These are phyloP conservation scores for Globomyces pollinis-pini DNA, from an alignment of 192 early-diverging fungal species.

Conservation along the genomic window DNA sequence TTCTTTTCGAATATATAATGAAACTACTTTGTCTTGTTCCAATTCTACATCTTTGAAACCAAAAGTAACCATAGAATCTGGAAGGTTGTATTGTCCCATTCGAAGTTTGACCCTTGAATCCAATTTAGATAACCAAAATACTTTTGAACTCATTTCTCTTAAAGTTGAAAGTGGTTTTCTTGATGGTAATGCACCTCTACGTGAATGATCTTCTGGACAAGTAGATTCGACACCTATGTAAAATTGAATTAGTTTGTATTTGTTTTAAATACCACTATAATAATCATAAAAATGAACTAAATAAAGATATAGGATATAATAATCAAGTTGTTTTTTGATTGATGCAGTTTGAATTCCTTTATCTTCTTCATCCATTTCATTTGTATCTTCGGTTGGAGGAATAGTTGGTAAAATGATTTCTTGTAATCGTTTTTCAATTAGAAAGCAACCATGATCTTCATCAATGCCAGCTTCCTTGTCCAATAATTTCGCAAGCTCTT, in stretches of 20 bases:
- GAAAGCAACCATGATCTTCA: conserved; percentile 10
- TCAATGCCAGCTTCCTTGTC: conserved; percentile 47
- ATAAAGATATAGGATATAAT: conserved; percentile 78
- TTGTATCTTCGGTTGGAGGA: background rate
- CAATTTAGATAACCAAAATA: conserved; percentile 9
- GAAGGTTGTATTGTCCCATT: background rate
- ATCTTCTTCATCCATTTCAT: conserved; percentile 5
- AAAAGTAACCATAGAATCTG: conserved; percentile 15
- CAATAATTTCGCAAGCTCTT: conserved; percentile 42
- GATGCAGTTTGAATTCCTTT: conserved; percentile 4
- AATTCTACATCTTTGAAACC: conserved; percentile 23
- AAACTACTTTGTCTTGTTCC: conserved; percentile 45
- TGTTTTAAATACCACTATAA: conserved; percentile 75
- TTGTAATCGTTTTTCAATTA: conserved; percentile 23
- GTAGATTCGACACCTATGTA: conserved; percentile 12
- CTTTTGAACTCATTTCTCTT: conserved; percentile 10
- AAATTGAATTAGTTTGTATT: too few species aligned
- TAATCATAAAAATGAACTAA: conserved; percentile 92
- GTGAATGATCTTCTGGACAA: conserved; percentile 70
- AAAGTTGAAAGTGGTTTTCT: conserved; percentile 15
- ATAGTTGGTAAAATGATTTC: conserved; percentile 11
- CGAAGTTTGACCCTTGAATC: background rate
- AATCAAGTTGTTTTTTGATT: conserved; percentile 53
- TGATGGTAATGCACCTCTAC: conserved; percentile 58
- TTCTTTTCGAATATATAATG: conserved; percentile 48